Conservation (phyloP, 2,329 filamentous ascomycete genomes). For the Cercospora sp. region DNA sequence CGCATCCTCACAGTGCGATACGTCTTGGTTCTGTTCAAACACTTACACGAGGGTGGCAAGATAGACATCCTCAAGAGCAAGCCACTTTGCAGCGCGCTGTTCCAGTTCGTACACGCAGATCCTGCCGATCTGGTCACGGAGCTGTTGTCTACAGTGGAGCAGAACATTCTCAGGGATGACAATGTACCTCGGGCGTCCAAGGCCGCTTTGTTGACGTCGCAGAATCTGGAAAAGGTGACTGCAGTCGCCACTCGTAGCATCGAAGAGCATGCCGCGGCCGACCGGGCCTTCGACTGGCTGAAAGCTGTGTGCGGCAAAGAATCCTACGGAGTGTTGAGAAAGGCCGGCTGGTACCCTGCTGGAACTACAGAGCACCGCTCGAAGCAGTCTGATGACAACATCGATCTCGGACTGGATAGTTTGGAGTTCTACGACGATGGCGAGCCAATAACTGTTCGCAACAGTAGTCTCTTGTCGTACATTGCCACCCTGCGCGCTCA, state of each 20-base stretch:
- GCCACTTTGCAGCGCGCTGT: conserved; percentile 67
- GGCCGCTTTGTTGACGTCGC: conserved; percentile 45
- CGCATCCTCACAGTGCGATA: conserved; percentile 82
- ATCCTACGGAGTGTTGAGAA: conserved; percentile 71
- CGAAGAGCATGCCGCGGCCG: conserved; percentile 58
- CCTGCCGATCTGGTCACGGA: conserved; percentile 73
- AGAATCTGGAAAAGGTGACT: conserved; percentile 45
- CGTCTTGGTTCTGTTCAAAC: conserved; percentile 74
- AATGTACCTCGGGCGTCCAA: conserved; percentile 74
- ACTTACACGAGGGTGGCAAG: conserved; percentile 75
- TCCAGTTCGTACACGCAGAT: conserved; percentile 76
- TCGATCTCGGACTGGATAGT: conserved; percentile 68
- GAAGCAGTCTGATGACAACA: conserved; percentile 39
- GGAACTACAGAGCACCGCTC: conserved; percentile 46
- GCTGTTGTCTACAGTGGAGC: conserved; percentile 69
- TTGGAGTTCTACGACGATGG: conserved; percentile 64
- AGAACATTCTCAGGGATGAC: conserved; percentile 71
- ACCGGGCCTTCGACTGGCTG: conserved; percentile 74
- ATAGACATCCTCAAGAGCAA: conserved; percentile 78
- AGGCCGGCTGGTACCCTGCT: conserved; percentile 82
- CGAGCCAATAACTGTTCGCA: conserved; percentile 70
- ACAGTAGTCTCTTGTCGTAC: conserved; percentile 76
- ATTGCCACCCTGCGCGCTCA: conserved; percentile 79
- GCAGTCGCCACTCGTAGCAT: conserved; percentile 60
- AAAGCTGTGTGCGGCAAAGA: conserved; percentile 72